A percentile compares a stretch with the other conserved stretches of the same genome.
Evolutionary conservation across 257 asterid genomes (phyloP).

Genomic region (Voacanga thouarsii): DNA sequence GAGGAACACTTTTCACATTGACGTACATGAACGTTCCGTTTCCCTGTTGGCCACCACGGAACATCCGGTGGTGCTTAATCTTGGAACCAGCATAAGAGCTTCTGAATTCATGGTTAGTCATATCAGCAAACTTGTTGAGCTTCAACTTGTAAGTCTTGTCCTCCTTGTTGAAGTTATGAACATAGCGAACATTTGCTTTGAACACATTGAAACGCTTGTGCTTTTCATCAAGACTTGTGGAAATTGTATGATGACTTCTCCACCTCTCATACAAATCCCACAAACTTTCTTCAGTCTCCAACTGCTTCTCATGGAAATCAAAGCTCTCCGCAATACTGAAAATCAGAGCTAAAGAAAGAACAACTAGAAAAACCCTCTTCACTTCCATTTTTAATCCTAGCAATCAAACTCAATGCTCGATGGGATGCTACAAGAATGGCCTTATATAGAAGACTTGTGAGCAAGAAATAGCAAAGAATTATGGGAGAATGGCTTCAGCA

Average conservation of each 20-base stretch:
- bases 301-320: slow-evolving; percentile 64
- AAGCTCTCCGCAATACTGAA: slow-evolving; percentile 44
- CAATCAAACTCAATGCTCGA: slow-evolving; percentile 5
- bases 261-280: slow-evolving; percentile 85
- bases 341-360: slow-evolving; percentile 42
- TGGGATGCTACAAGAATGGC: slow-evolving; percentile 16
- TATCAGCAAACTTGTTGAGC: slow-evolving; percentile 80
- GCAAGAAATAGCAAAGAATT: not conserved
- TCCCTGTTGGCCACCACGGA: slow-evolving; percentile 35
- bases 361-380: slow-evolving; percentile 31
- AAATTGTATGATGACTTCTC: slow-evolving; percentile 80
- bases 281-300: slow-evolving; percentile 69
- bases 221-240: slow-evolving; percentile 63
- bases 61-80: slow-evolving; percentile 63
- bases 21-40: slow-evolving; percentile 56
- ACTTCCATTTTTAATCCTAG: slow-evolving; percentile 2
- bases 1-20: slow-evolving; percentile 45
- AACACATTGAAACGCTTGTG: slow-evolving; percentile 70
- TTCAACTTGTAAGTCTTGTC: slow-evolving; percentile 77
- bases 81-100: slow-evolving; percentile 56
- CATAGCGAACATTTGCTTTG: slow-evolving; percentile 60
- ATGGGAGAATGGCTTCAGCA: slow-evolving; percentile 2
- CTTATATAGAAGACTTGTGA: slow-evolving; percentile 45
- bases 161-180: slow-evolving; percentile 56
- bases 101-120: slow-evolving; percentile 85